Evolutionary conservation across 1,284 basidiomycete genomes (phyloP), one percentile per base, ranked within the genome.

Genomic region (Exsudoporus floridanus): DNA sequence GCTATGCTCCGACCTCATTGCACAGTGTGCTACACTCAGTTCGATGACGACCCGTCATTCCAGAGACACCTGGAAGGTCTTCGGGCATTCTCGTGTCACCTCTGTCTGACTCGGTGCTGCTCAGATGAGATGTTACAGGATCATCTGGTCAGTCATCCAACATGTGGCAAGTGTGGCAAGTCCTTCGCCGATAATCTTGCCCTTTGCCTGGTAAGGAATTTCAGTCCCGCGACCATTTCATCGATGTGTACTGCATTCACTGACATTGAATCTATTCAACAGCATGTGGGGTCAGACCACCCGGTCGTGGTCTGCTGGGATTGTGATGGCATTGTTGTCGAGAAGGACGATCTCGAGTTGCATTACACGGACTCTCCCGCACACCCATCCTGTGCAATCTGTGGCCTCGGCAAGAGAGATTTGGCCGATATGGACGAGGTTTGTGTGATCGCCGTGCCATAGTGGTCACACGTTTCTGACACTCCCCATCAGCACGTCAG

Each of bases 291-390:
- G n/a, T 50, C 46, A 1, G 57, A 56, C 34, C 65, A 69, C 35
- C 60, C 64, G 1, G 57, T 52, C 16, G 56, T 70, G 13, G 64
- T 66, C 36, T 67, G 65, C 46, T 67, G 65, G 65, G 65, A 70
- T 23, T 67, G 65, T 35, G 63, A 55, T 33, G 67, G 65, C 5
- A 42, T 56, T 3, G 58, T 67, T 8, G 43, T 69, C 12, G 66
- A 67, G 7, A 57, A 28, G 14, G 46, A 36, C n/a, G 45, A 25
- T 48, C 58, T 67, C 27, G 62, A 57, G 10, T 42, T 38, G 30
- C 65, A 67, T 45, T 69, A 69, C 16, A 35, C 60, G 13, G 67
- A 66, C 6, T 67, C 61, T n/a, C 21, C 54, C 7, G 49, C 48
- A n/a, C 65, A 67, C n/a, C 60, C 64, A 12, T 56, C 64, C 2